Evolutionary conservation across 129 eudicot species (phyloP), one percentile per base, ranked within the genome.

Genomic region (Pulicaria dysenterica): DNA sequence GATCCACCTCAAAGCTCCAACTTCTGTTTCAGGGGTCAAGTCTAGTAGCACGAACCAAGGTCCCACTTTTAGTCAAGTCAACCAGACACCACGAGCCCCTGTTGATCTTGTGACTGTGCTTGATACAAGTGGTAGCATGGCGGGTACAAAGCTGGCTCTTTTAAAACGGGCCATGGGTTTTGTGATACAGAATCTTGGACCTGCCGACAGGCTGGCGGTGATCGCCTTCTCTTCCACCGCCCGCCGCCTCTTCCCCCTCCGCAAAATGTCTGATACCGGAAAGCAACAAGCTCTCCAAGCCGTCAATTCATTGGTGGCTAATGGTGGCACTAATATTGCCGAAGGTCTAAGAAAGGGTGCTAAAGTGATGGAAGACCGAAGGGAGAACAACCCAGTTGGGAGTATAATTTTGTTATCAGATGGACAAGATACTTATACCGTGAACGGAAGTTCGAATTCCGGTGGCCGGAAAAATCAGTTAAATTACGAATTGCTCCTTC

Each of bases 111-210:
- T 93, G 34, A 90, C 98, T 0, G 93, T 93, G 50, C 96, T 93
- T 63, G 98, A 93, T 70, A 83, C 86, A 19, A 93, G 98, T 73
- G 98, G 98, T 34, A 93, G 98, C 80, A 93, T 93, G 98, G 85
- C 92, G 4, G 98, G 98, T 7, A 86, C 95, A 3, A 93, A 93
- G 74, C 89, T 93, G 1, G 96, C 92, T 8, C 75, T 93, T 70
- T 67, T 93, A 12, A 93, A 93, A 64, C 87, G 96, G 50, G 98
- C 96, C 61, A 87, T 93, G 96, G 92, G 95, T 34, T 90, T 93
- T 40, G 95, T 93, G 55, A 88, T 93, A 47, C 92, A 90, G 73
- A 89, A 90, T 67, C 95, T 92, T 8, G 95, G 98, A 37, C 92
- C 98, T 0, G 85, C 80, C 0, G 98, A 92, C 63, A 64, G 96